phyloP scores from a whole-genome alignment of 441 rosid genomes.

The Pelargonium fulgidum region DNA sequence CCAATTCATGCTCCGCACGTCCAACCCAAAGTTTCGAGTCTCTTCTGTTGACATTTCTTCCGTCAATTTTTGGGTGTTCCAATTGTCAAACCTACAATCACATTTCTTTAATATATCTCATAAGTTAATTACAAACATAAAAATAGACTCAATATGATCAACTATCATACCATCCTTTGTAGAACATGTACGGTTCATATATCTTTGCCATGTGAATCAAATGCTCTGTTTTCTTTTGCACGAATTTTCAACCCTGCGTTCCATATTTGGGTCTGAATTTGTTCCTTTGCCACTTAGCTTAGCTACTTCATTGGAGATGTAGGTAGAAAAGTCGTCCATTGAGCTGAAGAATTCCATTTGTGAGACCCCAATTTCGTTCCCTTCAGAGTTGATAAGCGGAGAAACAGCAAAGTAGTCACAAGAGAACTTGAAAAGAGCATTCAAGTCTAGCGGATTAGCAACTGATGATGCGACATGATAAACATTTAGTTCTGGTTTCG shows the following conservation, averaged over 20 bases:
- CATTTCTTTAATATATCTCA: too few relatives aligned
- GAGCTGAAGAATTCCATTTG: conserved; percentile 18
- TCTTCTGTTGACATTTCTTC: background rate
- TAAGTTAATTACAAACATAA: too few relatives aligned
- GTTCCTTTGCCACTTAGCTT: background rate
- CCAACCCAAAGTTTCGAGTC: background rate
- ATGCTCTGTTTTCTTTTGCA: conserved; percentile 7
- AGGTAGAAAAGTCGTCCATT: background rate
- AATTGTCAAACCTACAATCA: background rate
- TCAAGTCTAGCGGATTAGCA: conserved; percentile 11
- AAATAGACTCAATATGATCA: too few relatives aligned
- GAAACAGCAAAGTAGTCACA: conserved; percentile 10
- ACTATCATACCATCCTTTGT: conserved; percentile 16
- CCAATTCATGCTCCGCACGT: background rate
- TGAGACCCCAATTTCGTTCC: background rate
- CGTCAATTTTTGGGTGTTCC: background rate
- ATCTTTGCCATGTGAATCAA: conserved; percentile 7
- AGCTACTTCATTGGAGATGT: background rate
- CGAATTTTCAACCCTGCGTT: background rate
- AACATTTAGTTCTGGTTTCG: background rate
- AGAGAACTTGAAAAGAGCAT: conserved; percentile 2
- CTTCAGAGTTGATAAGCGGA: conserved; percentile 11
- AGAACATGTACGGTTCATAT: conserved; percentile 22
- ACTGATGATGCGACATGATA: conserved; percentile 25
- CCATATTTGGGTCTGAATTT: background rate